Conservation (phyloP, 2,329 filamentous ascomycete species). For the Neofusicoccum ribis region DNA sequence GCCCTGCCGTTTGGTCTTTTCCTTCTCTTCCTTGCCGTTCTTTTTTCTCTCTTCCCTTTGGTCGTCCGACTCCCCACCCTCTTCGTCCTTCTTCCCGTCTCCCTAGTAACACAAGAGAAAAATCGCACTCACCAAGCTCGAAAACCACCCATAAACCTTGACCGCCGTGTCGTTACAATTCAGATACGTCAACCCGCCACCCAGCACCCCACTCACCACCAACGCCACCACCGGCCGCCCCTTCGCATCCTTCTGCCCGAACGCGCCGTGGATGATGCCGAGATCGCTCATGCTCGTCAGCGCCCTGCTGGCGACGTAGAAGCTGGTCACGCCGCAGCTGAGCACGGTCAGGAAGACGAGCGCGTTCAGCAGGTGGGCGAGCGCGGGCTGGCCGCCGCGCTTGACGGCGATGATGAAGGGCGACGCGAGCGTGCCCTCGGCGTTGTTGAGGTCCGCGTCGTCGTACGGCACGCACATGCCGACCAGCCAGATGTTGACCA, state of each 20-base stretch:
- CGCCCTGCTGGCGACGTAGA: slow-evolving; percentile 36
- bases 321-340: slow-evolving; percentile 37
- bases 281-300: slow-evolving; percentile 35
- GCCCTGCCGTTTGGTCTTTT: no score
- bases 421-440: slow-evolving; percentile 35
- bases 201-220: slow-evolving; percentile 29
- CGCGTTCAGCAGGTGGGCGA: slow-evolving; percentile 74
- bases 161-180: slow-evolving; percentile 29
- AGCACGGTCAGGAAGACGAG: slow-evolving; percentile 54
- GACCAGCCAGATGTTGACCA: slow-evolving; percentile 52
- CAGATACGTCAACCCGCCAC: slow-evolving; percentile 37
- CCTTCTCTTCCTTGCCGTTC: no score
- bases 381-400: slow-evolving; percentile 64
- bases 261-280: slow-evolving; percentile 26
- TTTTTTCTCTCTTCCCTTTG: no score
- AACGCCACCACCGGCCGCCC: slow-evolving; percentile 35
- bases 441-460: slow-evolving; percentile 48
- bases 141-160: slow-evolving; percentile 37
- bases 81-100: no score
- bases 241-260: slow-evolving; percentile 27
- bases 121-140: slow-evolving; percentile 23
- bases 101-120: no score
- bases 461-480: slow-evolving; percentile 62
- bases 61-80: no score
- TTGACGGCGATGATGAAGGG: slow-evolving; percentile 65